Evolutionary conservation across 495 filamentous ascomycete genomes (phyloP), one percentile per base, ranked within the genome.

Genomic region (Xylona heveae): DNA sequence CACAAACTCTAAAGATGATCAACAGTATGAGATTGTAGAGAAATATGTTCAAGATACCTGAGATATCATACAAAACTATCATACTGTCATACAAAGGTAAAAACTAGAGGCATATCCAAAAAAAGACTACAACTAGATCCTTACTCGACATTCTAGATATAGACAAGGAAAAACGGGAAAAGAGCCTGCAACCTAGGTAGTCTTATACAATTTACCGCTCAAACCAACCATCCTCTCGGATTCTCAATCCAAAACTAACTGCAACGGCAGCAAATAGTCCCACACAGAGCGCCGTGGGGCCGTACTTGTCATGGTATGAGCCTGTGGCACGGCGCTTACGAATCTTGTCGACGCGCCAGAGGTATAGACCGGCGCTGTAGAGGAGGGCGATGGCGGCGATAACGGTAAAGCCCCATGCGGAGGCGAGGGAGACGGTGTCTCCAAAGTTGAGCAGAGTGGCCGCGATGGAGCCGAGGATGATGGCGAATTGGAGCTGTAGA

Each of bases 381-480:
- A 78, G 49, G 8, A 95, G 58, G 21, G 74, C 64, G 3, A 71
- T 10, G 15, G 77, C 57, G 12, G 84, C 85, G 1, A 94, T 57
- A 27, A 85, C 49, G 1, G 82, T 92, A 51, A 95, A 95, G 0
- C 64, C 60, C 45, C 70, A 75, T 0, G 80, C 68, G 6, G 72
- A 76, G 2, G 66, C 48, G 26, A 85, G 72, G 12, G 73, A 59
- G 22, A 65, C 31, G 37, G 53, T 48, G 21, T 67, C 53, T 28
- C 72, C 68, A 47, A 97, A 97, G 58, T 97, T 97, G 25, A 97
- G 68, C 21, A 95, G 59, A 3, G 83, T 78, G 13, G 79, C 78
- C 5, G 88, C 84, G 37, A 97, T 92, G 35, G 80, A 76, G 42
- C 78, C 80, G 16, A 97, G 69, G 47, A 93, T 76, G 54, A 97